Percentiles rank a stretch among this genome's conserved stretches.
Evolutionary conservation across 306 rosid genomes (phyloP).

Genomic region (Castanea sativa): DNA sequence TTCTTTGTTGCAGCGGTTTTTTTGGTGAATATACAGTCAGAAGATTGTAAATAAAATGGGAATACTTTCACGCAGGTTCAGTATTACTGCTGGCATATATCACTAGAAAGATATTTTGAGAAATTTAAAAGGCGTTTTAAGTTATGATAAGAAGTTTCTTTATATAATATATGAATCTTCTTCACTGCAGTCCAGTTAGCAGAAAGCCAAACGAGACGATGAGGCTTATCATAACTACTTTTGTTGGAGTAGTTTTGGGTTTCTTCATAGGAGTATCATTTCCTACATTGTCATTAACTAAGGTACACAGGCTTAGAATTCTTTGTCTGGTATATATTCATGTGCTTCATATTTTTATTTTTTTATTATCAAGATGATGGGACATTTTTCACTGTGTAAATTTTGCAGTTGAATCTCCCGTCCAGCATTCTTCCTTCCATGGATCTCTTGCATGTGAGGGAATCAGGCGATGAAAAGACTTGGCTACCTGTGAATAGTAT

Average conservation of each 20-base stretch:
- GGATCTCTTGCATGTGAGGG: constrained; percentile 46
- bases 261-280: constrained; percentile 87
- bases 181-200: constrained; percentile 56
- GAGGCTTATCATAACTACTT: constrained; percentile 81
- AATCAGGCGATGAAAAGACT: constrained; percentile 32
- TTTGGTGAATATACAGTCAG: constrained; percentile 39
- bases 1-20: constrained; percentile 26
- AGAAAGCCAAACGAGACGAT: constrained; percentile 83
- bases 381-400: constrained; percentile 13
- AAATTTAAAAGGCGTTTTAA: constrained; percentile 5
- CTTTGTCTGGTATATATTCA: constrained; percentile 12
- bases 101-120: constrained; percentile 2
- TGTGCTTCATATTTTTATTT: constrained; percentile 9
- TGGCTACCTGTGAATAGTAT: constrained; percentile 39
- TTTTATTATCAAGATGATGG: constrained; percentile 18
- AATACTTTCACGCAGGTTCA: constrained; percentile 73
- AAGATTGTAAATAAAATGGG: constrained; percentile 72
- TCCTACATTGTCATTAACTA: constrained; percentile 71
- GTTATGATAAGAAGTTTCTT: constrained; percentile 4
- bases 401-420: constrained; percentile 76
- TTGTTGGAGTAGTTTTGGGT: constrained; percentile 80
- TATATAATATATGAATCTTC: constrained; percentile 29
- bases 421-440: constrained; percentile 60
- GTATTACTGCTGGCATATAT: constrained; percentile 16
- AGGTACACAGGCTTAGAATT: constrained; percentile 44